These are phyloP conservation scores for Fusarium sp. DNA, from an alignment of 2,329 filamentous ascomycete genomes.

Conservation along the genomic window DNA sequence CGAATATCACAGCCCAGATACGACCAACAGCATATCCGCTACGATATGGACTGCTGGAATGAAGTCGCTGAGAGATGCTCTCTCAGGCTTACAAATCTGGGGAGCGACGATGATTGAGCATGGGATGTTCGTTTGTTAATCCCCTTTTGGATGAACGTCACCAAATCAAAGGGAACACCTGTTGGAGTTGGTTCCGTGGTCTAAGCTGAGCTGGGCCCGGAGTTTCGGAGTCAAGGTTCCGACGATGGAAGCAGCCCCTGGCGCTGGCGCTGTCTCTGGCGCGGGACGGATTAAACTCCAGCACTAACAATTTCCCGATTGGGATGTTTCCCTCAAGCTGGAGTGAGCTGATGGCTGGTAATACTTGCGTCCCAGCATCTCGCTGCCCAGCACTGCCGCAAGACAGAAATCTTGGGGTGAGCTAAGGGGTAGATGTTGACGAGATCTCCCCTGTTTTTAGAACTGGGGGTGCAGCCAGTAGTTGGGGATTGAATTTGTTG, in stretches of 20 bases:
- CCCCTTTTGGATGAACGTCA: conserved; percentile 38
- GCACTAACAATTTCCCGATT: conserved; percentile 39
- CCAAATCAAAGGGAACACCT: conserved; percentile 35
- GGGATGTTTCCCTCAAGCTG: conserved; percentile 2
- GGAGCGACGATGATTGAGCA: conserved; percentile 25
- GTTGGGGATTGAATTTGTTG: conserved; percentile 37
- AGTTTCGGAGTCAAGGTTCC: conserved; percentile 36
- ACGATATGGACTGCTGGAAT: conserved; percentile 16
- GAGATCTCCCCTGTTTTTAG: conserved; percentile 8
- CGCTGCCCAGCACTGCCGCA: not conserved
- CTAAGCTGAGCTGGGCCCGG: conserved; percentile 27
- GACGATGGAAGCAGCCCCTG: conserved; percentile 29
- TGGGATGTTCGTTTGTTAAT: conserved; percentile 22
- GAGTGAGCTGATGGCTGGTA: not conserved
- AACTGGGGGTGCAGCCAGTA: conserved; percentile 13
- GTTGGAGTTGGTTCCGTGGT: not conserved
- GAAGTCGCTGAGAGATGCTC: conserved; percentile 30
- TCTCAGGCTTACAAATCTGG: conserved; percentile 43
- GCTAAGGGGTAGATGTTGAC: conserved; percentile 1
- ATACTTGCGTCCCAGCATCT: not conserved
- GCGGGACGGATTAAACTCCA: conserved; percentile 21
- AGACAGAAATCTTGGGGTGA: conserved; percentile 14
- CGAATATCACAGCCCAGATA: conserved; percentile 22
- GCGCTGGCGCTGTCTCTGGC: conserved; percentile 19
- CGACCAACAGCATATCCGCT: conserved; percentile 32